Conservation (phyloP, 2,329 filamentous ascomycete genomes). For the Mariannaea elegans region DNA sequence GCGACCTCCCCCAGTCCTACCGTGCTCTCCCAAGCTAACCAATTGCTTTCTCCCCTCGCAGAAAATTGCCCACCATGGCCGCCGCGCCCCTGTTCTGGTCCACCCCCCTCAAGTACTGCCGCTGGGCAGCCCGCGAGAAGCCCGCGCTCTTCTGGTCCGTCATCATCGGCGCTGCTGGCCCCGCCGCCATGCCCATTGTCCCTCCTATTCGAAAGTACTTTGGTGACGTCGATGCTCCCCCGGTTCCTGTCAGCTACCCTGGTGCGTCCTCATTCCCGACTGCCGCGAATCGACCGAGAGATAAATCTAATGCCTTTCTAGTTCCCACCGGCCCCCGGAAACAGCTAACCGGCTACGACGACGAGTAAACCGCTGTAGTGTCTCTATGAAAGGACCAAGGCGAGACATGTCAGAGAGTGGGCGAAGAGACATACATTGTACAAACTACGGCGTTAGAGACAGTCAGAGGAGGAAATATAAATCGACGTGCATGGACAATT, state of each 20-base stretch:
- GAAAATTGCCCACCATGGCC: constrained; percentile 62
- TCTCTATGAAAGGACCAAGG: constrained; percentile 19
- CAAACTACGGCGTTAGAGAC: constrained; percentile 38
- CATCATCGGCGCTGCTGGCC: constrained; percentile 77
- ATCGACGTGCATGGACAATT: constrained; percentile 27
- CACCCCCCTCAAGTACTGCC: constrained; percentile 82
- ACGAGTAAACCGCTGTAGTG: constrained; percentile 49
- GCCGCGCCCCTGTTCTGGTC: constrained; percentile 81
- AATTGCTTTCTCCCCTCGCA: background rate
- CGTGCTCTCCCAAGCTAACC: background rate
- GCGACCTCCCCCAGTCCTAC: background rate
- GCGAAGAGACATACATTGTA: constrained; percentile 32
- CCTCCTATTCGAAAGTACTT: constrained; percentile 77
- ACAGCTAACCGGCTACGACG: constrained; percentile 68
- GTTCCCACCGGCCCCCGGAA: constrained; percentile 69
- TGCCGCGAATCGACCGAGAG: background rate
- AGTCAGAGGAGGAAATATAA: constrained; percentile 31
- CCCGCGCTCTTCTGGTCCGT: constrained; percentile 92
- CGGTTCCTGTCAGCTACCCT: constrained; percentile 90
- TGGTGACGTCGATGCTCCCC: constrained; percentile 76
- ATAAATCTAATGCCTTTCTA: constrained; percentile 40
- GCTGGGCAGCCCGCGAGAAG: constrained; percentile 87
- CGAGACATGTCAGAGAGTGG: constrained; percentile 12
- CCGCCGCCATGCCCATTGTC: constrained; percentile 73
- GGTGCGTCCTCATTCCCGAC: constrained; percentile 66